These are phyloP conservation scores for Babesia sp. DNA, from an alignment of 169 alveolate genomes.

Conservation along the genomic window DNA sequence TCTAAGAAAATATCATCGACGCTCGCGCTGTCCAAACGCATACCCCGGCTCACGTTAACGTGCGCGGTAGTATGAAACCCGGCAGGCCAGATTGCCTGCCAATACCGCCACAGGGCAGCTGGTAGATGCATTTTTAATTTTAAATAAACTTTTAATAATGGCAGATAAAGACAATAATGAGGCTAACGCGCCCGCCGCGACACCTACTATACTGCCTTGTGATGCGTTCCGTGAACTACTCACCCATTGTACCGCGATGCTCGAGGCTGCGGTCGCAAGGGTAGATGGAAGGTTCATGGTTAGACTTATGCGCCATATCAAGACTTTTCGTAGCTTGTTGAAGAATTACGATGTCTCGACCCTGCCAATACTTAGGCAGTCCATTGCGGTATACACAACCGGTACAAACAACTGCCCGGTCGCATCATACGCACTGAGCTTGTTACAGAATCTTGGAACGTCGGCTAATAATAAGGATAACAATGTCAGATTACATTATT, in stretches of 20 bases:
- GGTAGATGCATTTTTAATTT: constrained; percentile 12
- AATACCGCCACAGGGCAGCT: constrained; percentile 33
- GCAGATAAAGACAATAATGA: background rate
- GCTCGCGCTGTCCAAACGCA: constrained; percentile 10
- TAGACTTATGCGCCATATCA: constrained; percentile 65
- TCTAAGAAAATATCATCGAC: constrained; percentile 36
- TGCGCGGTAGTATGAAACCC: constrained; percentile 27
- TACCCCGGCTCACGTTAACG: constrained; percentile 23
- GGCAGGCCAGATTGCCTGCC: constrained; percentile 50
- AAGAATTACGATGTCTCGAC: constrained; percentile 42
- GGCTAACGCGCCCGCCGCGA: constrained; percentile 31
- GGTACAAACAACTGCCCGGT: constrained; percentile 51
- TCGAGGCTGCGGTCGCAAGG: constrained; percentile 63
- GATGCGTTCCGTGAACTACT: constrained; percentile 68
- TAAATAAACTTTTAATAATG: background rate
- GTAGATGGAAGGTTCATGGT: constrained; percentile 57
- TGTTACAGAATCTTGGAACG: background rate
- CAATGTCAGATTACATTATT: constrained; percentile 19
- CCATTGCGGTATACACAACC: constrained; percentile 35
- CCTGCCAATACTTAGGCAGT: constrained; percentile 45
- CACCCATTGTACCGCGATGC: constrained; percentile 59
- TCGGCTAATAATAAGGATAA: background rate
- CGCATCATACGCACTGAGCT: constrained; percentile 41
- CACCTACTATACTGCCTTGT: constrained; percentile 29
- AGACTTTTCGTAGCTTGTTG: constrained; percentile 48